These are phyloP conservation scores for Mucor lusitanicus DNA, from an alignment of 371 early-diverging fungal species.

Conservation along the genomic window DNA sequence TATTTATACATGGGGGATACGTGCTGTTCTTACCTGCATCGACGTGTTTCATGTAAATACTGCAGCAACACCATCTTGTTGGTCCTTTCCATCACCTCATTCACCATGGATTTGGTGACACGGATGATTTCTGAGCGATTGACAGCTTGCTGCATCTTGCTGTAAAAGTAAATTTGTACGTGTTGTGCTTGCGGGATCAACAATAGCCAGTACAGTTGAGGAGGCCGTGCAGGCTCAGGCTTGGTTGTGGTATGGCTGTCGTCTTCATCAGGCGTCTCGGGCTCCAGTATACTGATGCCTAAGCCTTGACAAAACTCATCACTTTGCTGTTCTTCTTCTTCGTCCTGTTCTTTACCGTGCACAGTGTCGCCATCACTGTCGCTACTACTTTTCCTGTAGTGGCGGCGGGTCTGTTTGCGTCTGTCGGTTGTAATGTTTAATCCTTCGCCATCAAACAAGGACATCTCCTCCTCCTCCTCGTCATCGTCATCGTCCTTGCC, in stretches of 20 bases:
- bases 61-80: slow-evolving; percentile 70
- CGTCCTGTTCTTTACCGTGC: background rate
- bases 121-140: slow-evolving; percentile 61
- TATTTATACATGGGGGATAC: too few relatives aligned
- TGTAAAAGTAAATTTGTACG: slow-evolving; percentile 70
- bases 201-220: slow-evolving; percentile 68
- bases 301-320: slow-evolving; percentile 51
- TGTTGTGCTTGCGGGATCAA: slow-evolving; percentile 56
- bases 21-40: slow-evolving; percentile 73
- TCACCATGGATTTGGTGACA: slow-evolving; percentile 58
- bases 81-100: slow-evolving; percentile 64
- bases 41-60: slow-evolving; percentile 65
- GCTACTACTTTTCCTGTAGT: background rate
- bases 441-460: slow-evolving; percentile 15
- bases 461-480: background rate
- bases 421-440: slow-evolving; percentile 16
- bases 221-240: background rate
- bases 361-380: background rate
- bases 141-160: slow-evolving; percentile 59
- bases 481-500: background rate
- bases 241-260: background rate
- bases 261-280: slow-evolving; percentile 26
- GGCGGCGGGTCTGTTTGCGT: background rate
- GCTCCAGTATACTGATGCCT: slow-evolving; percentile 47
- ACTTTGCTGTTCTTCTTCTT: slow-evolving; percentile 11